phyloP scores from a whole-genome alignment of 768 basidiomycete species.

The Macrolepiota fuliginosa region DNA sequence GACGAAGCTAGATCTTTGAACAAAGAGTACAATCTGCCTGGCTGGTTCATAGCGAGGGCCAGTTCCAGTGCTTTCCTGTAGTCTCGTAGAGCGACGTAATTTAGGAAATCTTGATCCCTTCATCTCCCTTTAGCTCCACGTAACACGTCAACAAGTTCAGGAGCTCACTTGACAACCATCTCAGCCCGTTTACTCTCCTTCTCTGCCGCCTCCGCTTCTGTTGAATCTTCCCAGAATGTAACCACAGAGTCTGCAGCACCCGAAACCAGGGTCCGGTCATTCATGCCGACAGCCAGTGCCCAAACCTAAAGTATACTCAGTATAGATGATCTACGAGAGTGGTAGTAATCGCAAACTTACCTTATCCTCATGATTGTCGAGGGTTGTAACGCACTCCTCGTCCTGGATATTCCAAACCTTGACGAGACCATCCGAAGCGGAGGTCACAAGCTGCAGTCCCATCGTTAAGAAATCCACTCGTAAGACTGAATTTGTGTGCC shows the following conservation, averaged over 20 bases:
- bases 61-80: conserved; percentile 90
- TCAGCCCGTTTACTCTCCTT: conserved; percentile 71
- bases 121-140: conserved; percentile 8
- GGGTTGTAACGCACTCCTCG: conserved; percentile 82
- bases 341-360: conserved; percentile 38
- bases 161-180: conserved; percentile 74
- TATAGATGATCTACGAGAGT: background rate
- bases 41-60: conserved; percentile 91
- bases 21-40: conserved; percentile 77
- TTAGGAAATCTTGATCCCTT: conserved; percentile 95
- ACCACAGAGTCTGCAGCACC: conserved; percentile 95
- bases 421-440: conserved; percentile 92
- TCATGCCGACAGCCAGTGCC: conserved; percentile 82
- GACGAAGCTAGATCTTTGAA: conserved; percentile 60
- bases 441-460: conserved; percentile 84
- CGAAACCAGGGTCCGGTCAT: conserved; percentile 85
- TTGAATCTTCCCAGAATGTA: conserved; percentile 96
- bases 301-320: conserved; percentile 67
- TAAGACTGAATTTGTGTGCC: conserved; percentile 95
- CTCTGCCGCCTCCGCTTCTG: conserved; percentile 76
- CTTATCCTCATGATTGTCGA: conserved; percentile 99
- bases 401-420: conserved; percentile 93
- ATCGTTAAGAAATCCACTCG: conserved; percentile 86
- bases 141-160: background rate
- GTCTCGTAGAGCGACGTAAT: conserved; percentile 84